A percentile compares a stretch with the other conserved stretches of the same genome.
Evolutionary conservation across 2,329 filamentous ascomycete species (phyloP).

Genomic region (Paramyrothecium roridum): DNA sequence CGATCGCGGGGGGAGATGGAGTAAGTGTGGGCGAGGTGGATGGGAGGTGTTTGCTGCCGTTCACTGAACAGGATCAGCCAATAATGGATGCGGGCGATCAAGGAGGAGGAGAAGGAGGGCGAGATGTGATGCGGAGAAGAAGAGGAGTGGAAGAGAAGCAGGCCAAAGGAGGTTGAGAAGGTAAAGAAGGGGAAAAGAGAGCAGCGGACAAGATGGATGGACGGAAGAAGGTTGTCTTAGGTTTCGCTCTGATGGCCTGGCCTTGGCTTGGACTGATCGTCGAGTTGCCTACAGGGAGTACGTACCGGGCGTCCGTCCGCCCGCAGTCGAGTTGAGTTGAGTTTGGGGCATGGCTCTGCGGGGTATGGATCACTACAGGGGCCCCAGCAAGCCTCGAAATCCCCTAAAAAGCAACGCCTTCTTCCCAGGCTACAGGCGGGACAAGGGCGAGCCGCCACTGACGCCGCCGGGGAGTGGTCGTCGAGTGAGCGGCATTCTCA

Average conservation of each 20-base stretch:
- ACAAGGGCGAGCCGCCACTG: not conserved
- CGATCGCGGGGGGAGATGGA: not conserved
- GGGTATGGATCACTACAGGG: too few species aligned
- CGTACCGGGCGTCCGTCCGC: too few species aligned
- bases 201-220: slow-evolving; percentile 5
- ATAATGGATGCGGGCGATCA: not conserved
- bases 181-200: not conserved
- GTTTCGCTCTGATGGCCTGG: not conserved
- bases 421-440: not conserved
- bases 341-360: not conserved
- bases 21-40: not conserved
- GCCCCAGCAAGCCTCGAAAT: not conserved
- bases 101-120: not conserved
- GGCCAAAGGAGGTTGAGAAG: not conserved
- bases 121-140: not conserved
- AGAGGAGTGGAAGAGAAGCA: slow-evolving; percentile 2
- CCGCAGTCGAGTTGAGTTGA: too few species aligned
- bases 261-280: not conserved
- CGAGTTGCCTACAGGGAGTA: not conserved
- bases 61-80: not conserved
- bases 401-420: not conserved
- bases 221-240: not conserved
- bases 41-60: not conserved
- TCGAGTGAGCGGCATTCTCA: not conserved
- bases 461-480: not conserved